These are phyloP conservation scores for Pelagophyceae sp. DNA, from an alignment of 352 stramenopile genomes.

Conservation along the genomic window DNA sequence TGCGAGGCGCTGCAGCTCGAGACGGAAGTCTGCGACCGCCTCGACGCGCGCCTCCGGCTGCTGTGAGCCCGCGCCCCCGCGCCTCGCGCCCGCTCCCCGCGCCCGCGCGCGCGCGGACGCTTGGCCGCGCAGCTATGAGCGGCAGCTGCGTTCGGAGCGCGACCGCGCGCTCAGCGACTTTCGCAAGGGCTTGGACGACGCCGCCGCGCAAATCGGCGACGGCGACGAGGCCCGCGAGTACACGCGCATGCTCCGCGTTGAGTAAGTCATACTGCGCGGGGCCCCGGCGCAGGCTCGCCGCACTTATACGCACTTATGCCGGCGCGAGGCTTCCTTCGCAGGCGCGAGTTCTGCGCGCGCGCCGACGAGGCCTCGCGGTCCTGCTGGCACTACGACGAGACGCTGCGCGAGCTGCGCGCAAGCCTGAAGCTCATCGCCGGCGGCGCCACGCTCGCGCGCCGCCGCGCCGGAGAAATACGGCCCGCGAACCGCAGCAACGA, in stretches of 20 bases:
- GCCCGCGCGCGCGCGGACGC: too few relatives aligned
- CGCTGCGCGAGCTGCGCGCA: not conserved
- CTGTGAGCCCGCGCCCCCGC: not conserved
- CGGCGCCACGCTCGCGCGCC: too few relatives aligned
- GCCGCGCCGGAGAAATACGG: too few relatives aligned
- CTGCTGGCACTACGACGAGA: not conserved
- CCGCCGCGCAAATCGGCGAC: not conserved
- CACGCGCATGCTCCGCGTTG: not conserved
- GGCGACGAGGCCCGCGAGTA: not conserved
- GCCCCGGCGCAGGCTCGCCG: too few relatives aligned
- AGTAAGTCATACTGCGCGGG: too few relatives aligned
- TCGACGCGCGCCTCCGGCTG: not conserved
- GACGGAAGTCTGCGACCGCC: not conserved
- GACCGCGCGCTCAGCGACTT: not conserved
- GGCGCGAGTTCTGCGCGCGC: not conserved
- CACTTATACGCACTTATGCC: too few relatives aligned
- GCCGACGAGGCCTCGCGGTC: slow-evolving; percentile 4
- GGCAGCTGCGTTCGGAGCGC: not conserved
- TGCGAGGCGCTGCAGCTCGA: not conserved
- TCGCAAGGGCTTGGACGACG: not conserved
- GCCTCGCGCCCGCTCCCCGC: not conserved
- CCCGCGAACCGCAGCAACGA: too few relatives aligned
- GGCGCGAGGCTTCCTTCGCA: not conserved
- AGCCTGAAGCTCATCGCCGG: not conserved
- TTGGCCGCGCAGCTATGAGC: not conserved